Evolutionary conservation across 768 basidiomycete genomes (phyloP).

Genomic region (Rhodotorula taiwanensis): DNA sequence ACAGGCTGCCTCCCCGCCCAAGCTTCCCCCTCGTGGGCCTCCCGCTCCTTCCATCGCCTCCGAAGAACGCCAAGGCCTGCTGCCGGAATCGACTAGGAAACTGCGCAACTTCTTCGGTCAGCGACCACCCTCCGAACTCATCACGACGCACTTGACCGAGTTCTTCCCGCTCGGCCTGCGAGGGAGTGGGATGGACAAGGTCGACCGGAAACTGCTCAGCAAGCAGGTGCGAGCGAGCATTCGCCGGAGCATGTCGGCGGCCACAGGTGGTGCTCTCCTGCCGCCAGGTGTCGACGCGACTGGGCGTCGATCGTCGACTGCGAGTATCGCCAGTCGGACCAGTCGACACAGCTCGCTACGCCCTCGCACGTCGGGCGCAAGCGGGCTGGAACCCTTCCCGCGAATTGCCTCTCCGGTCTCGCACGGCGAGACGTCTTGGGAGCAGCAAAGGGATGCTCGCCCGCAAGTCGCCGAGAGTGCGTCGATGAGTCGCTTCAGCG

Average conservation of each 20-base stretch:
- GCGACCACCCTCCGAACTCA: constrained; percentile 92
- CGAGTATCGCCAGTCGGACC: constrained; percentile 23
- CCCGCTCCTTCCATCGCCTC: background rate
- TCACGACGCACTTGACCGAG: constrained; percentile 85
- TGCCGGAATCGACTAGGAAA: constrained; percentile 46
- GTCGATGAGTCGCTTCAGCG: constrained; percentile 35
- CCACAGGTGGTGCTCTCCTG: background rate
- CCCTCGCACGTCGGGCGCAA: background rate
- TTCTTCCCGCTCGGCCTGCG: constrained; percentile 64
- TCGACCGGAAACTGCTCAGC: constrained; percentile 55
- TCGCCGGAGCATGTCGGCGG: constrained; percentile 46
- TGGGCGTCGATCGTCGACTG: constrained; percentile 12
- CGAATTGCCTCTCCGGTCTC: constrained; percentile 30
- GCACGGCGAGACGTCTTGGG: constrained; percentile 36
- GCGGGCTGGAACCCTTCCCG: background rate
- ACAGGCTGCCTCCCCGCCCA: background rate
- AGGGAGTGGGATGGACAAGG: constrained; percentile 49
- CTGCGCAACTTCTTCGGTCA: constrained; percentile 96
- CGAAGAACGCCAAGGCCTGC: background rate
- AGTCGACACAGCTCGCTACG: constrained; percentile 37
- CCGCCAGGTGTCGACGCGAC: background rate
- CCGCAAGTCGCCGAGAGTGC: background rate
- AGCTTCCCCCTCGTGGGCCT: background rate
- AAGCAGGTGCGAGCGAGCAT: constrained; percentile 85
- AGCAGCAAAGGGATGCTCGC: constrained; percentile 10